These are phyloP conservation scores for Candida xiaguanensis DNA, from an alignment of 805 yeast genomes.

Conservation along the genomic window DNA sequence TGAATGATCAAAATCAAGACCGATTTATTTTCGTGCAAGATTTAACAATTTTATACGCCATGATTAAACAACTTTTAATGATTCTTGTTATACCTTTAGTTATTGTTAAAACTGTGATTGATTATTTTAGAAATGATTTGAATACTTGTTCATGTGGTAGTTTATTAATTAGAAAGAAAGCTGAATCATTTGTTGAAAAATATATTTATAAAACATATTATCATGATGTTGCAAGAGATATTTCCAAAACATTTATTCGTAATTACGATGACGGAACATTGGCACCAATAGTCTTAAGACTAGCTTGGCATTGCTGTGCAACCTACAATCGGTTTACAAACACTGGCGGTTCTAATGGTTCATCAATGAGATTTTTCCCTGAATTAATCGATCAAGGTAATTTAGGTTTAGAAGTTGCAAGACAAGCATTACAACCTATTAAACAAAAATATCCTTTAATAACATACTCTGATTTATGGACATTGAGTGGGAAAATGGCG, in stretches of 20 bases:
- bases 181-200: neutral
- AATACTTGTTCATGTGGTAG: neutral
- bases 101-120: neutral
- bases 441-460: conserved; percentile 56
- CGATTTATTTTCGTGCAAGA: conserved; percentile 1
- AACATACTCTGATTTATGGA: conserved; percentile 67
- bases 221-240: conserved; percentile 20
- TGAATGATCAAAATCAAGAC: conserved; percentile 4
- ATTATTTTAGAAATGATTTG: neutral
- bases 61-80: conserved; percentile 4
- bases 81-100: neutral
- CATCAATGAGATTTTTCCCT: conserved; percentile 39
- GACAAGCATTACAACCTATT: conserved; percentile 54
- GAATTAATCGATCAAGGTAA: conserved; percentile 53
- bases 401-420: conserved; percentile 50
- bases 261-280: conserved; percentile 64
- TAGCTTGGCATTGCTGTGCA: conserved; percentile 89
- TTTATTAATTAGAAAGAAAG: neutral
- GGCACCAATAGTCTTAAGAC: conserved; percentile 75
- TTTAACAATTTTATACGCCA: conserved; percentile 4
- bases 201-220: conserved; percentile 2
- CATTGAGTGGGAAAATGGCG: conserved; percentile 65
- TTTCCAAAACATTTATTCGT: conserved; percentile 28
- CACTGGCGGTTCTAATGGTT: conserved; percentile 68
- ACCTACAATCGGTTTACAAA: conserved; percentile 58